Evolutionary conservation across 108 stramenopile genomes (phyloP), one percentile per base, ranked within the genome.

Genomic region (Skeletonema tropicum): DNA sequence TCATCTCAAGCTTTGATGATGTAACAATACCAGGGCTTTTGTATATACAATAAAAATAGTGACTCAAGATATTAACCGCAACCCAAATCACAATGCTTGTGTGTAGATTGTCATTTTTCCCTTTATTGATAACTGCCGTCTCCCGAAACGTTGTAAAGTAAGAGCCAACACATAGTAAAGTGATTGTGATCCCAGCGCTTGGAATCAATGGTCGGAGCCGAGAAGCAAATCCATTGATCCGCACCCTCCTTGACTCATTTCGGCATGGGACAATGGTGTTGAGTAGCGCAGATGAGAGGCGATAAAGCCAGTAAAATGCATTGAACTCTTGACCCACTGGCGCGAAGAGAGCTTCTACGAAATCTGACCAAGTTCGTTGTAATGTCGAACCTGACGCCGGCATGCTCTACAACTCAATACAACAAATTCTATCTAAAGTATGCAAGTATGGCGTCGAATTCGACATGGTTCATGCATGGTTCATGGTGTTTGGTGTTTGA

Each of bases 21-120:
- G 74, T 14, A 49, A 73, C 88, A 49, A 95, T 81, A 10, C 93
- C 94, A 10, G 94, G 94, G 32, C 90, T 90, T 29, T 38, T 45
- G 77, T 84, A 86, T 45, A 64, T 81, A 35, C 90, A 82, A 30
- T 36, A 64, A 10, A 84, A 30, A 60, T 83, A 92, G 49, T 89
- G 67, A 30, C 82, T 88, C 10, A 92, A 30, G 58, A 95, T 86
- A 78, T 92, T 91, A 2, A 66, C 38, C 1, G 70, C 74, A 13
- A 92, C 70, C 70, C 90, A 89, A 21, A 66, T 19, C 1, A 90
- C 89, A 25, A 85, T 35, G 5, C 64, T 31, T 58, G 82, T 72
- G 65, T 90, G 83, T n/a, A 84, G 39, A 2, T 57, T 25, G 21
- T 71, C 73, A 70, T 75, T 77, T 13, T 46, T 31, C 74, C 83